Evolutionary conservation across 1,284 basidiomycete genomes (phyloP), one percentile per base, ranked within the genome.

Genomic region (Pulchroboletus neoregius): DNA sequence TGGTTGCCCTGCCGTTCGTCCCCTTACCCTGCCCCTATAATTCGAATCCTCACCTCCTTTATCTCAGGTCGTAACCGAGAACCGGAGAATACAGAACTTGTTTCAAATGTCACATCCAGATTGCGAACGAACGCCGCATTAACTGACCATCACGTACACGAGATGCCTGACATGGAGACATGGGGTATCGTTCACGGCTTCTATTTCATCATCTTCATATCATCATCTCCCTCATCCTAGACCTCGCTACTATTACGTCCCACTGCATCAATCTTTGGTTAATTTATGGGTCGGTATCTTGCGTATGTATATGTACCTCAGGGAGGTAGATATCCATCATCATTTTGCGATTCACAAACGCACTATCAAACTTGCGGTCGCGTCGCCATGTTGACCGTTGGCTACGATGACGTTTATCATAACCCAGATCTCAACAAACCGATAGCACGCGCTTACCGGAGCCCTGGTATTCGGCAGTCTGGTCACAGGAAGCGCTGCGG

Each of bases 1-100:
- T 52, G 67, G 69, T 28, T 82, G 80, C 47, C 58, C 66, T 11
- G 1, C 58, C 30, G 62, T 64, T 23, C 39, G 64, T 60, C n/a
- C 39, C 26, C 15, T 12, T 18, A 6, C n/a, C 6, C 35, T 16
- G 26, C 49, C 42, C 62, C 58, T 53, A 48, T 61, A 24, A 6
- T 15, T 10, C 4, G 7, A 7, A 16, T 16, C 16, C 45, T 48
- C 5, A 49, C 41, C 20, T 35, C 22, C 27, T 4, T 7, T 16
- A 9, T 38, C n/a, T 5, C 39, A 63, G 62, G 52, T 63, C 11
- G 58, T 63, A 1, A 66, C 65, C 18, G 62, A 63, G n/a, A 45
- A 63, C 48, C 57, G 65, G 28, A 61, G 52, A 28, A 66, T 63
- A 52, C 62, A 63, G 6, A 63, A 63, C n/a, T 4, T 63, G 26